These are phyloP conservation scores for Pyronema domesticum DNA, from an alignment of 495 filamentous ascomycete species.

Conservation along the genomic window DNA sequence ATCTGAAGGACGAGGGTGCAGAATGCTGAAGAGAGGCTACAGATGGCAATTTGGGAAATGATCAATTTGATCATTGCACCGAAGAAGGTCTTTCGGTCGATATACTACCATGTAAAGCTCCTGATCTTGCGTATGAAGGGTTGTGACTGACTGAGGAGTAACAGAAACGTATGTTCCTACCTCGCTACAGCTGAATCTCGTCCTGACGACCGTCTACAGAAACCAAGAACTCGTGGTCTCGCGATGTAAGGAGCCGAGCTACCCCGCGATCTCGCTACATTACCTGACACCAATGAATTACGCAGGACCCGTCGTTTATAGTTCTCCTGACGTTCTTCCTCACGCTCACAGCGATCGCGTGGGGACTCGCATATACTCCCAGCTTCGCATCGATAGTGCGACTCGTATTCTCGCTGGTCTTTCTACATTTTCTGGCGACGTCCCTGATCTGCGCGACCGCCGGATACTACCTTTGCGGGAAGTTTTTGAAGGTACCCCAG, in stretches of 20 bases:
- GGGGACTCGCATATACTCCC: conserved; percentile 51
- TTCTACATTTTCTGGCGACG: conserved; percentile 47
- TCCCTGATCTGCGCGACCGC: conserved; percentile 43
- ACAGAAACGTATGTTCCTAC: conserved; percentile 40
- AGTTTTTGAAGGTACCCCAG: conserved; percentile 40
- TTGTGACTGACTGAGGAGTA: conserved; percentile 4
- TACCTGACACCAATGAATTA: too few species aligned
- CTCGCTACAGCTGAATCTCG: background rate
- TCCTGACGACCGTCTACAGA: conserved; percentile 30
- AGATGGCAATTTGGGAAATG: conserved; percentile 61
- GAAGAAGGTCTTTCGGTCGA: conserved; percentile 59
- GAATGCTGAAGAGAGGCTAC: conserved; percentile 6
- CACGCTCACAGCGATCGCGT: conserved; percentile 52
- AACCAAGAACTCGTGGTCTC: conserved; percentile 64
- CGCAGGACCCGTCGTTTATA: conserved; percentile 49
- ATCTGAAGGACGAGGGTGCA: background rate
- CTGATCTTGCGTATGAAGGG: background rate
- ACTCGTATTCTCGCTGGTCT: conserved; percentile 44
- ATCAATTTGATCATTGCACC: conserved; percentile 52
- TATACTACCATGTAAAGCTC: conserved; percentile 52
- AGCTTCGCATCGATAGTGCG: conserved; percentile 39
- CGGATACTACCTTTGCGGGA: conserved; percentile 47
- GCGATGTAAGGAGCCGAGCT: conserved; percentile 26
- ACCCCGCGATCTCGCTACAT: background rate
- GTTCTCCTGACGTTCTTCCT: conserved; percentile 62